Conservation (phyloP, 257 asterid genomes). For the Solanum etuberosum region DNA sequence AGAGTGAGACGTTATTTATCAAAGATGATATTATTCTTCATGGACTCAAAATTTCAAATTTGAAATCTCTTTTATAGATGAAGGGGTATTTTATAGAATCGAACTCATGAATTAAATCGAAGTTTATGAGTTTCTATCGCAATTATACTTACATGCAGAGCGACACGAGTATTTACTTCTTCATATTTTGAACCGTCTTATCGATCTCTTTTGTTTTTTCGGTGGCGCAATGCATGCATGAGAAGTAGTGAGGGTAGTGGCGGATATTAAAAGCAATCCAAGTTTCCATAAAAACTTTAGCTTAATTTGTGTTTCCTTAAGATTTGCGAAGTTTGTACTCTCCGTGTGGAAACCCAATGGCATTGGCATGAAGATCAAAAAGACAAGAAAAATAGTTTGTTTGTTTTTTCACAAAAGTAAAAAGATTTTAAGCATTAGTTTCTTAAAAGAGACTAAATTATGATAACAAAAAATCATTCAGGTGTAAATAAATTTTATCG, state of each 20-base stretch:
- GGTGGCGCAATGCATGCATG: background rate
- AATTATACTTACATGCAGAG: too few relatives aligned
- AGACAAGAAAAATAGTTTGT: background rate
- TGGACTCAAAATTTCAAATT: background rate
- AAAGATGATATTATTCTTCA: background rate
- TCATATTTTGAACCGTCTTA: too few relatives aligned
- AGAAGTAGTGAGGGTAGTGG: slow-evolving; percentile 1
- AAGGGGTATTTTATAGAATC: background rate
- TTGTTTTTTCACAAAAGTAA: background rate
- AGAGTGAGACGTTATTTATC: rapidly evolving
- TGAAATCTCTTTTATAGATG: background rate
- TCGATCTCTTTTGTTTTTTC: background rate
- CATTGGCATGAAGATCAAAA: background rate
- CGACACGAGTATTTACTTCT: rapidly evolving
- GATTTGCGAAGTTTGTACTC: slow-evolving; percentile 23
- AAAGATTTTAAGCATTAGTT: background rate
- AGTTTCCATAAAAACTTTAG: slow-evolving; percentile 4
- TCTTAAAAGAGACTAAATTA: background rate
- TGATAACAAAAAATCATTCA: background rate
- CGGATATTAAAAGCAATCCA: slow-evolving; percentile 16
- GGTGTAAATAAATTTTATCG: background rate
- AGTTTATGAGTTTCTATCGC: rapidly evolving
- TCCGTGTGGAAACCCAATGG: slow-evolving; percentile 7
- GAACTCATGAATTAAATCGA: too few relatives aligned
- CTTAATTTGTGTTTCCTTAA: slow-evolving; percentile 30